A percentile compares a stretch with the other conserved stretches of the same genome.
These are phyloP conservation scores for Aspergillus versicolor DNA, from an alignment of 2,329 filamentous ascomycete genomes.

Conservation along the genomic window DNA sequence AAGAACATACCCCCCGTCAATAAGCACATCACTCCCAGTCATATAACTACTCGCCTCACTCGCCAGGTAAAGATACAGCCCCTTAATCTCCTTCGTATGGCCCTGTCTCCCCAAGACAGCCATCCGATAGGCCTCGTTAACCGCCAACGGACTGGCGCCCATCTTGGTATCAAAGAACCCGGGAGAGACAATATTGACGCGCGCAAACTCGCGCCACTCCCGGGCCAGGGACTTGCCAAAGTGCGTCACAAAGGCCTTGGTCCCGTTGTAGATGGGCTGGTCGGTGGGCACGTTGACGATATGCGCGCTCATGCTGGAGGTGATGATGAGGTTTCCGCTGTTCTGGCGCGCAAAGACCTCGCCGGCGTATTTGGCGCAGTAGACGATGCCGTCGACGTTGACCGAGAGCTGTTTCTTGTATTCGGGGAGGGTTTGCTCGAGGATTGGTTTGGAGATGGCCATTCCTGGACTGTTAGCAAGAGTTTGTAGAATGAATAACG, in stretches of 20 bases:
- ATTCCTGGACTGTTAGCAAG: conserved; percentile 33
- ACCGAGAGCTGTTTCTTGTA: conserved; percentile 55
- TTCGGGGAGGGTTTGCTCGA: conserved; percentile 55
- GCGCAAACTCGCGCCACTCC: conserved; percentile 59
- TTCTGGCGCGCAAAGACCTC: conserved; percentile 46
- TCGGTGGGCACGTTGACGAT: conserved; percentile 55
- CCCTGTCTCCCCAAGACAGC: conserved; percentile 44
- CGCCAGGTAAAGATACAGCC: conserved; percentile 47
- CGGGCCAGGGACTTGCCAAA: conserved; percentile 56
- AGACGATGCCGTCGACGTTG: conserved; percentile 53
- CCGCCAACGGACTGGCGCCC: conserved; percentile 44
- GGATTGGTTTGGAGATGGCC: conserved; percentile 55
- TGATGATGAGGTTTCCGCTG: conserved; percentile 50
- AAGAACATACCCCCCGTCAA: conserved; percentile 49
- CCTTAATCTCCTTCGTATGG: conserved; percentile 36
- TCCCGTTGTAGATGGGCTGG: conserved; percentile 58
- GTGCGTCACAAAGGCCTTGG: conserved; percentile 57
- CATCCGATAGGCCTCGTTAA: conserved; percentile 51
- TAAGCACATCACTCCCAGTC: conserved; percentile 50
- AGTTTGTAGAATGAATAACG: too few species aligned
- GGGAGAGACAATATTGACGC: conserved; percentile 56
- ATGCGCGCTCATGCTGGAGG: conserved; percentile 50
- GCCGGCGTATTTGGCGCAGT: conserved; percentile 46
- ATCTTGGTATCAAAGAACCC: conserved; percentile 59
- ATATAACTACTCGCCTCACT: conserved; percentile 50